Base-by-base conservation (phyloP, 441 rosid species). In the Gossypium gossypioides region DNA sequence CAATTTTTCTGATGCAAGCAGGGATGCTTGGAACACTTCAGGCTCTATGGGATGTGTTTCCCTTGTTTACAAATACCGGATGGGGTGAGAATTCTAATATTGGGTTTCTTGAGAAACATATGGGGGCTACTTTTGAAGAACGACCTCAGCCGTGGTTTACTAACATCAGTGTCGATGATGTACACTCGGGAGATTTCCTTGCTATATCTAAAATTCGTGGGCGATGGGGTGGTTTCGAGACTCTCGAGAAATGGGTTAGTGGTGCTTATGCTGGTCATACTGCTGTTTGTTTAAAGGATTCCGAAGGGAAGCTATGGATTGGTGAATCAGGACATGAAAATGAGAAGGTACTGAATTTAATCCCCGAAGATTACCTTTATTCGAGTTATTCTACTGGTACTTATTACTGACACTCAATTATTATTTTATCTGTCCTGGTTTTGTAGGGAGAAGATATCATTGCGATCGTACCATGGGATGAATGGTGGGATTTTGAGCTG, bases 161-260 rank as follows among this genome's bases (percentile, higher is more conserved):
- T 6, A 88, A 95, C 65, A 72, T 92, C 59, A 89, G 81, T 67
- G 86, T 83, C 13, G 87, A 88, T 78, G 93, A 88, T 71, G 82
- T 92, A 76, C 91, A 88, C 68, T 92, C 97, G 10, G 97, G 99
- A 19, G 99, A 94, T 84, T 85, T 94, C 72, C 88, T 94, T 69
- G 99, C 88, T 18, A 79, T 95, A 76, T 95, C 99, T 27, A 95
- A 92, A 83, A 91, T 95, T 74, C 96, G 99, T 70, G 99, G 97
- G 15, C 85, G 96, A 67, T 94, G 97, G 99, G 99, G 97, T 75
- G 99, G 97, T 67, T 94, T 94, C 77, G 97, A 94, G 87, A 92
- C 96, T 37, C 76, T 94, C 55, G 99, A 92, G 88, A 94, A 94
- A 88, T 94, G 99, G 99, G 97, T 94, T 40, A 94, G 87, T 61